phyloP scores from a whole-genome alignment of 139 green algal species.

The Chlorella sp. region DNA sequence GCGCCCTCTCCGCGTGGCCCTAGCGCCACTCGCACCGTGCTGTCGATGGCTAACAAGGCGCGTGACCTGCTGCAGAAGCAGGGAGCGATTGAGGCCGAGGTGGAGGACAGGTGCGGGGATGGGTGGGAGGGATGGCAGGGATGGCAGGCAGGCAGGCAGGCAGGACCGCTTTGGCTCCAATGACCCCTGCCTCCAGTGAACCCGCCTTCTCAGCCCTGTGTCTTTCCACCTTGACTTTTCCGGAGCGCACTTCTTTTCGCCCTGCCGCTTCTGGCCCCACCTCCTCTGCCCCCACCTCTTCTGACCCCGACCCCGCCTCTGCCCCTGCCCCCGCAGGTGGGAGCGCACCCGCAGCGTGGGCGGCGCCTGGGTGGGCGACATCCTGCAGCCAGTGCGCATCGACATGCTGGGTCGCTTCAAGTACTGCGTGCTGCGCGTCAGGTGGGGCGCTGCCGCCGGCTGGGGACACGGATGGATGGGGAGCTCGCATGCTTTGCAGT shows the following conservation, averaged over 20 bases:
- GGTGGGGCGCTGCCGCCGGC: neutral
- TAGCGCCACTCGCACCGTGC: slow-evolving; percentile 35
- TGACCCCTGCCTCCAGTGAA: no score
- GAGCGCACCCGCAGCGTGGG: neutral
- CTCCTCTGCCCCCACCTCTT: no score
- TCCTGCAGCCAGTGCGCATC: slow-evolving; percentile 14
- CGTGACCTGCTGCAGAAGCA: slow-evolving; percentile 71
- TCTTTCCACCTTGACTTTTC: no score
- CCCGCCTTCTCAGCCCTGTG: no score
- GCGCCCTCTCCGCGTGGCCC: neutral
- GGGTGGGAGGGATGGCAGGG: neutral
- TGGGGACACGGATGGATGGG: neutral
- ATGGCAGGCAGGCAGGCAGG: neutral
- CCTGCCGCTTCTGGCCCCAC: no score
- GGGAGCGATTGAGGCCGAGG: slow-evolving; percentile 60
- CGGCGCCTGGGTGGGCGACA: slow-evolving; percentile 23
- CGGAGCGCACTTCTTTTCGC: no score
- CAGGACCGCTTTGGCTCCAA: no score
- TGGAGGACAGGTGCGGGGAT: slow-evolving; percentile 39
- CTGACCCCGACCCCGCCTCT: neutral
- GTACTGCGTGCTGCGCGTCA: slow-evolving; percentile 38
- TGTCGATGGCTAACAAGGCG: slow-evolving; percentile 49
- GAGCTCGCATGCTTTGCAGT: no score
- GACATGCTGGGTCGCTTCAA: slow-evolving; percentile 39
- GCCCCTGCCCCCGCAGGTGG: slow-evolving; percentile 14